Conservation (phyloP, 768 basidiomycete species). For the Lentinula guzmanii region DNA sequence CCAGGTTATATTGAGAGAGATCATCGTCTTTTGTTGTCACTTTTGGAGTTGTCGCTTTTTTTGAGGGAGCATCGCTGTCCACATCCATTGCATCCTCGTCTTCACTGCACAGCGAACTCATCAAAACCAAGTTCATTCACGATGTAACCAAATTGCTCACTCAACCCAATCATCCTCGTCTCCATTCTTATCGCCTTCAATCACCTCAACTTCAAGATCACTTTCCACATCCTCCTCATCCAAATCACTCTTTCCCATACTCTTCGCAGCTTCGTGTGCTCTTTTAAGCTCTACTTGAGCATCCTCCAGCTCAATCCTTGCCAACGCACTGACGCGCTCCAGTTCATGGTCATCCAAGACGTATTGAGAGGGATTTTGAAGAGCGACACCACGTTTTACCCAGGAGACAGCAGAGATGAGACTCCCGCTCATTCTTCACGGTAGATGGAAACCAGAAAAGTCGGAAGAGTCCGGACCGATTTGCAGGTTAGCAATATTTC, state of each 20-base stretch:
- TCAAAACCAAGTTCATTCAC: constrained; percentile 10
- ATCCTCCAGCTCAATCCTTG: constrained; percentile 85
- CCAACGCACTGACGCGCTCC: constrained; percentile 82
- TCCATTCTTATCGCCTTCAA: constrained; percentile 61
- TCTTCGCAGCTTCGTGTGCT: constrained; percentile 68
- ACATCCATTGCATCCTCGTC: constrained; percentile 62
- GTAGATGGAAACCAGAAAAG: too few relatives aligned
- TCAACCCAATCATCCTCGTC: constrained; percentile 3
- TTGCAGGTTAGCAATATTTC: too few relatives aligned
- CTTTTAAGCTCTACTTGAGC: constrained; percentile 80
- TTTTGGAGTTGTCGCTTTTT: constrained; percentile 11
- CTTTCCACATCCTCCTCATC: constrained; percentile 48
- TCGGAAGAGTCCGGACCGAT: too few relatives aligned
- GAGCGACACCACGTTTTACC: constrained; percentile 78
- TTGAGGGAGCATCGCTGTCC: constrained; percentile 25
- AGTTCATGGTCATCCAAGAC: constrained; percentile 87
- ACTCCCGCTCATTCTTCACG: too few relatives aligned
- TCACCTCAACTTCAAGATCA: constrained; percentile 63
- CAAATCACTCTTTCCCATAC: constrained; percentile 64
- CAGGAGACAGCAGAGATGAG: constrained; percentile 72
- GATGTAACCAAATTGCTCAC: background rate
- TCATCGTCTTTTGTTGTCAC: constrained; percentile 47
- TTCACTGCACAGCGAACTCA: constrained; percentile 25
- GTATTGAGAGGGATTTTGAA: constrained; percentile 78
- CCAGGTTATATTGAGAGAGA: constrained; percentile 82